These are phyloP conservation scores for Brettanomyces nanus DNA, from an alignment of 805 yeast genomes.

Conservation along the genomic window DNA sequence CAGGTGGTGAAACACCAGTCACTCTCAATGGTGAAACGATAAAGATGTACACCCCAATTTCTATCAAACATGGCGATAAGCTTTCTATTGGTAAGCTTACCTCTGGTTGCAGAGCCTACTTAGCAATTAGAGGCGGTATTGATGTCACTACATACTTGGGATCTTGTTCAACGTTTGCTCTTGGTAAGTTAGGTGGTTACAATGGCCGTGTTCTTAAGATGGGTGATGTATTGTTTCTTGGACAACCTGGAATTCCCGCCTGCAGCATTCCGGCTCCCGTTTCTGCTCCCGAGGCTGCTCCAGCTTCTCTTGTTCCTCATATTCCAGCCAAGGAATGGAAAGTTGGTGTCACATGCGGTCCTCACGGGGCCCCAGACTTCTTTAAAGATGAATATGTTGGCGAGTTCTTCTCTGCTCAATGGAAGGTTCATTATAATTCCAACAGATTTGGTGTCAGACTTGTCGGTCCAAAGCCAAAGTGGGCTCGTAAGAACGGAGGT, in stretches of 20 bases:
- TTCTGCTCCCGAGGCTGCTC: slow-evolving; percentile 52
- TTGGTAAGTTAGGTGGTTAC: slow-evolving; percentile 89
- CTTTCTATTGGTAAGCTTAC: slow-evolving; percentile 73
- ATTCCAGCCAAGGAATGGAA: slow-evolving; percentile 51
- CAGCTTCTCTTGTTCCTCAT: slow-evolving; percentile 47
- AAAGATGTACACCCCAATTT: slow-evolving; percentile 65
- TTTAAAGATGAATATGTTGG: slow-evolving; percentile 67
- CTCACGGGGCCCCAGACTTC: slow-evolving; percentile 96
- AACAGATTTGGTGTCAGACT: slow-evolving; percentile 94
- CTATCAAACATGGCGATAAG: slow-evolving; percentile 65
- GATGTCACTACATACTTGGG: slow-evolving; percentile 93
- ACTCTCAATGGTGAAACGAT: slow-evolving; percentile 52
- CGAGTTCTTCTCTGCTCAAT: slow-evolving; percentile 65
- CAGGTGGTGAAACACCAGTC: slow-evolving; percentile 77
- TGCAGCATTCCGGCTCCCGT: slow-evolving; percentile 69
- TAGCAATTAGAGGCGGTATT: slow-evolving; percentile 87
- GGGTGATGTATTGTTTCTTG: slow-evolving; percentile 87
- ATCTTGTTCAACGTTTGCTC: slow-evolving; percentile 92
- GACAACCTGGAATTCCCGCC: slow-evolving; percentile 62
- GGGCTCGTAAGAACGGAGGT: slow-evolving; percentile 97
- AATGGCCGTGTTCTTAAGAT: slow-evolving; percentile 87
- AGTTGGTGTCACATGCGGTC: slow-evolving; percentile 93
- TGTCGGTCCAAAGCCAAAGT: slow-evolving; percentile 90
- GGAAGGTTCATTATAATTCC: slow-evolving; percentile 97
- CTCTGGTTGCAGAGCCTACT: slow-evolving; percentile 81